A percentile compares a stretch with the other conserved stretches of the same genome.
Evolutionary conservation across 805 yeast genomes (phyloP).

Genomic region (Kazachstania kunashirensis): DNA sequence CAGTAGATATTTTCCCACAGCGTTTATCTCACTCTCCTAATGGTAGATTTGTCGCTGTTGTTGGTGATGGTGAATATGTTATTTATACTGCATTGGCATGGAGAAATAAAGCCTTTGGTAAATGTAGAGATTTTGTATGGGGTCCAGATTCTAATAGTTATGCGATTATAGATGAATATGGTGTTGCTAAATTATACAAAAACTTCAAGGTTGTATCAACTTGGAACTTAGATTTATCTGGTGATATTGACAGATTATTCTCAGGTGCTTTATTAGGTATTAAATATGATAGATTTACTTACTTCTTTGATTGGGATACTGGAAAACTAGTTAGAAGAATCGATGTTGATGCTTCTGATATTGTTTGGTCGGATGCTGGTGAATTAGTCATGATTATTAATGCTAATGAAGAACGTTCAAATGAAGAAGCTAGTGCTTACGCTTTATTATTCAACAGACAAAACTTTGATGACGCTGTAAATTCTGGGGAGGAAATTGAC

Average conservation of each 20-base stretch:
- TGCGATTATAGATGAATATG: constrained; percentile 67
- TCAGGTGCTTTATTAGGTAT: constrained; percentile 87
- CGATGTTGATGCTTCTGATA: constrained; percentile 72
- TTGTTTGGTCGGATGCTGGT: constrained; percentile 90
- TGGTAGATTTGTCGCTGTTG: constrained; percentile 92
- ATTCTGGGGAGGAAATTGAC: constrained; percentile 42
- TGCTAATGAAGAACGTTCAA: constrained; percentile 33
- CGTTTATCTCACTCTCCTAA: constrained; percentile 87
- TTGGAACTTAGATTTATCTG: constrained; percentile 55
- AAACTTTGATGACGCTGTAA: constrained; percentile 51
- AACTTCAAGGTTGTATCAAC: constrained; percentile 74
- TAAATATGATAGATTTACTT: constrained; percentile 72
- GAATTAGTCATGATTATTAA: constrained; percentile 72
- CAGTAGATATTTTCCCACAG: constrained; percentile 87
- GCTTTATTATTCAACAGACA: constrained; percentile 68
- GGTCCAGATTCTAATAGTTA: constrained; percentile 79
- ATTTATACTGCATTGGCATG: constrained; percentile 95
- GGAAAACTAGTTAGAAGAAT: constrained; percentile 79
- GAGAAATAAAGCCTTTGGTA: constrained; percentile 92
- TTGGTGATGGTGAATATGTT: constrained; percentile 96
- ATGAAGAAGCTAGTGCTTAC: constrained; percentile 47
- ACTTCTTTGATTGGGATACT: constrained; percentile 90
- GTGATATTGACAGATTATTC: constrained; percentile 62
- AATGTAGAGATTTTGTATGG: constrained; percentile 90
- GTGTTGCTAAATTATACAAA: constrained; percentile 60